These are phyloP conservation scores for Lactarius akahatsu DNA, from an alignment of 768 basidiomycete species.

Conservation along the genomic window DNA sequence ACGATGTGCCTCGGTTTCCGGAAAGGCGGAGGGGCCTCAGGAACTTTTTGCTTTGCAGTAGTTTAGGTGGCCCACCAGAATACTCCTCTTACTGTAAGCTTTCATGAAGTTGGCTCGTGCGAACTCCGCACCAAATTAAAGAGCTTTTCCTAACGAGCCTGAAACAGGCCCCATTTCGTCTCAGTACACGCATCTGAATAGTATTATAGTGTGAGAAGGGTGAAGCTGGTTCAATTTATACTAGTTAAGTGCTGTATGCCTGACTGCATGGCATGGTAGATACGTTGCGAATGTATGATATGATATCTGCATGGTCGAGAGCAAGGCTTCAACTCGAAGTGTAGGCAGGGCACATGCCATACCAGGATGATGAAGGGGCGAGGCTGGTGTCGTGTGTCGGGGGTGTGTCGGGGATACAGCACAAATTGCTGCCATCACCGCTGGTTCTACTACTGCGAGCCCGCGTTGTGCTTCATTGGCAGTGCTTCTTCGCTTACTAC, in stretches of 20 bases:
- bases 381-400: too few species aligned
- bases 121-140: not conserved
- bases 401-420: too few species aligned
- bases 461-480: too few species aligned
- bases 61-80: not conserved
- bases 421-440: too few species aligned
- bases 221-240: not conserved
- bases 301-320: not conserved
- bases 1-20: slow-evolving; percentile 20
- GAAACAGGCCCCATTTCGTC: not conserved
- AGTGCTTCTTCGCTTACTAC: too few species aligned
- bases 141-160: not conserved
- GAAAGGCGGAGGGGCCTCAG: not conserved
- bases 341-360: too few species aligned
- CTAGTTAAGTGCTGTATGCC: not conserved
- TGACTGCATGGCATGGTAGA: not conserved
- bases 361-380: too few species aligned
- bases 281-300: not conserved
- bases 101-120: not conserved
- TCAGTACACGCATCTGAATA: not conserved
- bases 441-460: too few species aligned
- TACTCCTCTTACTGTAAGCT: too few species aligned
- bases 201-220: not conserved
- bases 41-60: slow-evolving; percentile 1
- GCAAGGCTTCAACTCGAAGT: too few species aligned